Evolutionary conservation across 2,329 filamentous ascomycete species (phyloP).

Genomic region (Colletotrichum sp.): DNA sequence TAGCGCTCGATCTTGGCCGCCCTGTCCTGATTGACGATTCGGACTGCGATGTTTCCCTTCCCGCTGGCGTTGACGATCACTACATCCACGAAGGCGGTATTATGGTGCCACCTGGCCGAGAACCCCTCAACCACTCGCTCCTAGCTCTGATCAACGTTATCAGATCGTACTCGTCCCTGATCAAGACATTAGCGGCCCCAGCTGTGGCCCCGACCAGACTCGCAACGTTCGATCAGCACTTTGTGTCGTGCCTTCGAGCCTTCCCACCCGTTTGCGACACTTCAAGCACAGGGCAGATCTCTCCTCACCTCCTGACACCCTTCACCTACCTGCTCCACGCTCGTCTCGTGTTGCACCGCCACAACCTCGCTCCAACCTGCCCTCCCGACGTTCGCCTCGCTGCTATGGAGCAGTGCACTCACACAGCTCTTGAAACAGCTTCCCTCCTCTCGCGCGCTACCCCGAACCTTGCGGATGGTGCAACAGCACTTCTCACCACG

Average conservation of each 20-base stretch:
- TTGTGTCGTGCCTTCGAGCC: conserved; percentile 73
- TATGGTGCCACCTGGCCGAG: conserved; percentile 53
- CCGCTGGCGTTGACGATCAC: conserved; percentile 81
- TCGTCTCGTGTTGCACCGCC: conserved; percentile 84
- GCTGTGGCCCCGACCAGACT: conserved; percentile 71
- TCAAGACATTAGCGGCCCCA: conserved; percentile 71
- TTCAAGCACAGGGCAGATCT: conserved; percentile 68
- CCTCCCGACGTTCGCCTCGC: conserved; percentile 67
- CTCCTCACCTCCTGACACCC: conserved; percentile 76
- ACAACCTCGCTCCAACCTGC: conserved; percentile 81
- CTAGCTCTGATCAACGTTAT: conserved; percentile 83
- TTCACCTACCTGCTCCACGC: conserved; percentile 81
- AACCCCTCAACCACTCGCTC: conserved; percentile 71
- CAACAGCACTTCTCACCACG: conserved; percentile 76
- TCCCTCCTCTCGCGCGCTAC: conserved; percentile 72
- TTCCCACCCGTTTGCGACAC: conserved; percentile 80
- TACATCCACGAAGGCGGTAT: conserved; percentile 67
- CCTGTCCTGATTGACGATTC: conserved; percentile 84
- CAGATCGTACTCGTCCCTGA: conserved; percentile 75
- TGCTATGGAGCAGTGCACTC: conserved; percentile 79
- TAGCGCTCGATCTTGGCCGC: conserved; percentile 80
- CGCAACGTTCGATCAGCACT: conserved; percentile 81
- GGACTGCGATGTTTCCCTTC: conserved; percentile 85
- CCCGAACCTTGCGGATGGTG: conserved; percentile 65
- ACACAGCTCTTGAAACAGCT: conserved; percentile 79